Evolutionary conservation across 331 rosid species (phyloP), one percentile per base, ranked within the genome.

Genomic region (Telfairia occidentalis): DNA sequence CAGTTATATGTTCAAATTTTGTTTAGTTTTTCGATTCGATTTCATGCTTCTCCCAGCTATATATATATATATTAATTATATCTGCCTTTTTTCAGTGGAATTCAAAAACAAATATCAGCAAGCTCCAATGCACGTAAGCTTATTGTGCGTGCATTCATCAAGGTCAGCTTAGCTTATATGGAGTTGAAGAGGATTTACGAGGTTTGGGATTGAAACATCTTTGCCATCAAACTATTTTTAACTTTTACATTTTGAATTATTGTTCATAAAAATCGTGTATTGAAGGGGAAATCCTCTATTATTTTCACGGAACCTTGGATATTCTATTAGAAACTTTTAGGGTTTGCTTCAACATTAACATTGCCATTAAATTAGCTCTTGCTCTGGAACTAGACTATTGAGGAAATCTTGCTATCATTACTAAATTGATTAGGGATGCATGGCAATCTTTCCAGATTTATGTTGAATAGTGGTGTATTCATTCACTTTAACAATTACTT

Each of bases 91-190:
- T 83, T 77, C 81, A 91, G 97, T 80, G 96, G 97, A 74, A 94
- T 94, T 74, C 91, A 86, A 78, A 94, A 89, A 83, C 98, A 94
- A 84, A 87, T 94, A 76, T 85, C 91, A 53, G 63, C 86, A 21
- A 86, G 97, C 85, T 84, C 96, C 34, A 53, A 37, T 65, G 71
- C 79, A 38, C 91, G 96, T 75, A 91, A 90, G 89, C 89, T 89
- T 85, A 80, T 94, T 9, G 98, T 91, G 48, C 85, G 86, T 54
- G 76, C 96, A 82, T 91, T 91, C 81, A 72, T 91, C 78, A 72
- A 83, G 76, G 71, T 84, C 85, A 94, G 98, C 87, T 82, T 88
- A 80, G 85, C 87, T 74, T 91, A 91, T 88, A 91, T 91, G 97
- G 92, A 88, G 82, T 84, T 81, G 61, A 94, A 87, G 84, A 84